Evolutionary conservation across 176 grass and related monocot species (phyloP), one percentile per base, ranked within the genome.

Genomic region (Triticum turgidum): DNA sequence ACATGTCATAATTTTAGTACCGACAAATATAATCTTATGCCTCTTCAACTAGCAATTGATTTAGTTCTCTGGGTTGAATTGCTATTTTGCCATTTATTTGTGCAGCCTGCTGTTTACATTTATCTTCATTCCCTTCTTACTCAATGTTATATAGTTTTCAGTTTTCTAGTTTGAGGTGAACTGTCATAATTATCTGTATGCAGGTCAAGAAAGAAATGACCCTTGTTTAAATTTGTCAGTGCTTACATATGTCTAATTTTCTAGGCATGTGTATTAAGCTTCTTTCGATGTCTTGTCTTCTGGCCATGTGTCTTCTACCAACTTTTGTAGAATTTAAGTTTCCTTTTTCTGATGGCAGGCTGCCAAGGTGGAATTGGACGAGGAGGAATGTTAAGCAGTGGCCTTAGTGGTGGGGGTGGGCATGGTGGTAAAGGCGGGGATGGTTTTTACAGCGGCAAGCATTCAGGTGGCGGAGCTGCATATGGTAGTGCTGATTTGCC

Each of bases 391-490:
- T 80, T 88, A 90, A 77, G 64, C 70, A 96, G 82, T 73, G 90
- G 93, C 22, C 61, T 96, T 82, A 88, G 96, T 52, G 96, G 93
- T 73, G 96, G 96, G 22, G 93, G 93, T 64, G 96, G 96, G 12
- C 92, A 98, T 88, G 96, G 96, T 71, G 96, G 96, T 81, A 98
- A 94, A 92, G 96, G 93, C 1, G 96, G 96, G 18, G 88, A 92
- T 37, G 92, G 93, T 61, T 89, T 87, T 81, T 92, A 84, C 61
- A 62, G 77, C 80, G 90, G 74, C 54, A 90, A 10, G 29, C 63
- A 35, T 58, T 90, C 65, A 89, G 80, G 82, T 38, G 96, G 96
- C 79, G 96, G 96, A 83, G 24, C 88, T 74, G 59, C 80, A 59
- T 98, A 98, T 91, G 96, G 93, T 76, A 89, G 82, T 91, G 89